Percentiles rank a stretch among this genome's conserved stretches.
These are phyloP conservation scores for Azolla pinnata DNA, from an alignment of 75 land plant species.

Conservation along the genomic window DNA sequence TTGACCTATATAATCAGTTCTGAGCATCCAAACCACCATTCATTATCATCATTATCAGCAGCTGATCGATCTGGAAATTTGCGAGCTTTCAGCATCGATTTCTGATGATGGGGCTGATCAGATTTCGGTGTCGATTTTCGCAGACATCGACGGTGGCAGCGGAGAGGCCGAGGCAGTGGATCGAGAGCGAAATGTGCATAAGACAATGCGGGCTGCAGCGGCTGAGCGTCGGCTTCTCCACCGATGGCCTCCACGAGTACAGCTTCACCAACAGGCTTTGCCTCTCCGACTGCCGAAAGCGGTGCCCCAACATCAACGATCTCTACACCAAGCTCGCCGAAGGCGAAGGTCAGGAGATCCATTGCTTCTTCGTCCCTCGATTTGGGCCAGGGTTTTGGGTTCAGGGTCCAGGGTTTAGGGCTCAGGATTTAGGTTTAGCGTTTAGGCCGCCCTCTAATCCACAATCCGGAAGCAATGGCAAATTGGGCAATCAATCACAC, in stretches of 20 bases:
- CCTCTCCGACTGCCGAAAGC: conserved; percentile 20
- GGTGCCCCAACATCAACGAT: conserved; percentile 34
- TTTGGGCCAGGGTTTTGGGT: not conserved
- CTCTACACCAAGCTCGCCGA: conserved; percentile 32
- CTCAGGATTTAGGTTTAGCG: not conserved
- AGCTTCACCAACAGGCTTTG: conserved; percentile 17
- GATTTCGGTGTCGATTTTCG: not conserved
- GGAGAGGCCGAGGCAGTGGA: not conserved
- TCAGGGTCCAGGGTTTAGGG: not conserved
- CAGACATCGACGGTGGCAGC: conserved; percentile 3
- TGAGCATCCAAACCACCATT: no score
- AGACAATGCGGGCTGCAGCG: conserved; percentile 25
- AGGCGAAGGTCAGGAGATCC: conserved; percentile 21
- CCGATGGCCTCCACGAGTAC: conserved; percentile 17
- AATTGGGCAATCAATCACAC: not conserved
- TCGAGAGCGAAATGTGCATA: conserved; percentile 26
- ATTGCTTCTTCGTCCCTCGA: not conserved
- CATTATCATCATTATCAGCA: no score
- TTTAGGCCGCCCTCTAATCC: not conserved
- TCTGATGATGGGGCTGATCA: no score
- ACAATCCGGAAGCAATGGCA: not conserved
- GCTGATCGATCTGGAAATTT: no score
- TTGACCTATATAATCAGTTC: no score
- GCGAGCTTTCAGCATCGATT: no score
- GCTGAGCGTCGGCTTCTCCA: conserved; percentile 21